Conservation (phyloP, 805 yeast genomes). For the Ogataea pini region DNA sequence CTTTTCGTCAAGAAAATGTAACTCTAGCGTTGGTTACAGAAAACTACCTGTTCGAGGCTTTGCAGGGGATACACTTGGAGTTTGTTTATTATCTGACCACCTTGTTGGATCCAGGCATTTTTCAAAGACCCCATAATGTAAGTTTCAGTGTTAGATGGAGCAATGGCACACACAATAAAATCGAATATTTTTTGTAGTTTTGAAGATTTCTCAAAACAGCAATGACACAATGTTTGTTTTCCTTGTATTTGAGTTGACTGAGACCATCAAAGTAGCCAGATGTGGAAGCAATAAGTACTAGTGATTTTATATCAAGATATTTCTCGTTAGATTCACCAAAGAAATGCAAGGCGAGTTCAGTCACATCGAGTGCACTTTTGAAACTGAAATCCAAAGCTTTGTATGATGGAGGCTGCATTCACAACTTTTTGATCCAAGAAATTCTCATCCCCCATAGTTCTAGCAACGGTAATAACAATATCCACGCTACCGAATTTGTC, state of each 20-base stretch:
- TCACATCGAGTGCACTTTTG: not conserved
- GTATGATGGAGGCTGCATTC: conserved; percentile 1
- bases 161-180: not conserved
- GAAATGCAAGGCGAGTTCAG: not conserved
- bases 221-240: not conserved
- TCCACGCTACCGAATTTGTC: not conserved
- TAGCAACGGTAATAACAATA: not conserved
- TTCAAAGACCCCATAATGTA: conserved; percentile 1
- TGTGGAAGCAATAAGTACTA: not conserved
- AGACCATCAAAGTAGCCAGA: conserved; percentile 1
- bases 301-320: not conserved
- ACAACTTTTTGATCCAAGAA: not conserved
- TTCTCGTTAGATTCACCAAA: not conserved
- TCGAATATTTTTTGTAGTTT: not conserved
- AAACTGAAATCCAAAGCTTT: not conserved
- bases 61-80: no score
- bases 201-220: not conserved
- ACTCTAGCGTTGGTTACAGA: no score
- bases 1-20: no score
- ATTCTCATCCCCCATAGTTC: not conserved
- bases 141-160: conserved; percentile 1
- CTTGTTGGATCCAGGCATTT: not conserved
- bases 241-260: not conserved
- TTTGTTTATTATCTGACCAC: not conserved
- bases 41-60: no score